phyloP scores from a whole-genome alignment of 129 eudicot genomes.

The carrot (Daucus carota) region DH1_v3.0 NC_030381.2:45344001-45344500 shows the following conservation, averaged over 20 bases:
- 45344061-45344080: neutral
- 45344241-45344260: neutral
- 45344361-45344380: neutral
- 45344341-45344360: neutral
- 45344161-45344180: neutral
- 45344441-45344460: slow-evolving; percentile 61
- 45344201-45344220: neutral
- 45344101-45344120: no score
- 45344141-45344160: neutral
- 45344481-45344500: slow-evolving; percentile 94
- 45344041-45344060: neutral
- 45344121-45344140: neutral
- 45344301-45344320: neutral
- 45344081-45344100: neutral
- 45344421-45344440: neutral
- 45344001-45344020: neutral
- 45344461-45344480: slow-evolving; percentile 84
- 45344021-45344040: neutral
- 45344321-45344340: neutral
- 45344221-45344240: neutral
- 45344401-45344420: neutral
- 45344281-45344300: neutral
- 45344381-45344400: neutral
- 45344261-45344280: neutral
- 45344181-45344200: neutral